Evolutionary conservation across 352 stramenopile genomes (phyloP).

Genomic region (Phytopythium vexans): DNA sequence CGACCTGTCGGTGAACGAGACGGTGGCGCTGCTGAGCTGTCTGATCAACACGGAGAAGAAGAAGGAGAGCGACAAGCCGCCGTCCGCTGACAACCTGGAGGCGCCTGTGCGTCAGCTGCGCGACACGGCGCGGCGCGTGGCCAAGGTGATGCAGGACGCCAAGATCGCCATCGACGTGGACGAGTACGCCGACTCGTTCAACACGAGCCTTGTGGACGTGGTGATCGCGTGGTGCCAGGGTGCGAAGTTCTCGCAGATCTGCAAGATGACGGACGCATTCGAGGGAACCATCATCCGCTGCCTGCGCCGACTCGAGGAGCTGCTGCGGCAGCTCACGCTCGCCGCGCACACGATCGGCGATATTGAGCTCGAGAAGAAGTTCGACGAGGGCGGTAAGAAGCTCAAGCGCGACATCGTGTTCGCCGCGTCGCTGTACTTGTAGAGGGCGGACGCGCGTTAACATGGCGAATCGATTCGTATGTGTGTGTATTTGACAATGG

Average conservation of each 20-base stretch:
- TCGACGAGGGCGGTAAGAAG: constrained; percentile 95
- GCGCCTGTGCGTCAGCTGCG: constrained; percentile 92
- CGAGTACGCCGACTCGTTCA: constrained; percentile 97
- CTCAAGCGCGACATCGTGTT: constrained; percentile 99
- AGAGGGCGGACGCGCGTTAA: constrained; percentile 7
- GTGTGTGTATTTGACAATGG: no score
- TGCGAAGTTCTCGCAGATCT: constrained; percentile 98
- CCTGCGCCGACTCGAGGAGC: constrained; percentile 96
- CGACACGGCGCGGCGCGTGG: constrained; percentile 91
- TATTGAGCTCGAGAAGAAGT: constrained; percentile 96
- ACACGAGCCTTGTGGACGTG: constrained; percentile 97
- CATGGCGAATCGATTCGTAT: background rate
- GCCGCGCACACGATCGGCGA: constrained; percentile 98
- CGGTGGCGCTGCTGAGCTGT: constrained; percentile 94
- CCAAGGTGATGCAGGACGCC: constrained; percentile 88
- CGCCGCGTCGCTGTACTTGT: constrained; percentile 98
- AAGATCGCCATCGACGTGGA: constrained; percentile 96
- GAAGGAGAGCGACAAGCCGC: constrained; percentile 85
- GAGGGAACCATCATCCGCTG: constrained; percentile 99
- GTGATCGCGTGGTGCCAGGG: constrained; percentile 97
- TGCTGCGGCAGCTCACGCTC: constrained; percentile 95
- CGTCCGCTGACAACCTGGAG: constrained; percentile 79
- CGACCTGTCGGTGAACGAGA: constrained; percentile 96
- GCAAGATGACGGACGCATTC: constrained; percentile 97
- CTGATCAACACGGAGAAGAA: constrained; percentile 96